Evolutionary conservation across 371 early-diverging fungal species (phyloP), one percentile per base, ranked within the genome.

Genomic region (Lichtheimia ramosa): DNA sequence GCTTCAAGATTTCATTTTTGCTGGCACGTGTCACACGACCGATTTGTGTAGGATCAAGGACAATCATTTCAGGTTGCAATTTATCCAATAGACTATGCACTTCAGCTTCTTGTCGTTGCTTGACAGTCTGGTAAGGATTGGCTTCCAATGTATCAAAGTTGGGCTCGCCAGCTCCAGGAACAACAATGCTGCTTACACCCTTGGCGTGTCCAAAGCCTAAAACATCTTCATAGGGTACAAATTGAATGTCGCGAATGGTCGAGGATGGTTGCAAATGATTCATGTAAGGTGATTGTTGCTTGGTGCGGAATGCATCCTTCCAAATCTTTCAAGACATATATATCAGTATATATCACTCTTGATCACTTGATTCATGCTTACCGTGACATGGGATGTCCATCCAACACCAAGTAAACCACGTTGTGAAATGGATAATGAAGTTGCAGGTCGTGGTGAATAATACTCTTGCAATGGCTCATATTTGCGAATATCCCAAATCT

Each of bases 181-280:
- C 83, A 23, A 98, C 83, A 27, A 99, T 70, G 62, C 87, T 91
- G 16, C 87, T 79, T 16, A 99, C 72, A 14, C 99, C 99, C 23
- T 82, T 71, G 24, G 72, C 65, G 75, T 95, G 95, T n/a, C 96
- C 98, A 56, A 92, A 66, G 10, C 94, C 96, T 14, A 99, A 86
- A 12, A 97, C 92, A 87, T 99, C 99, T 73, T 99, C 99, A 84
- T 85, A 97, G 14, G 99, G 99, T 51, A 91, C 93, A 75, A 98
- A 99, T 34, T 69, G 57, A 6, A 97, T 50, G 55, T 83, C 81
- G 15, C 71, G 59, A 8, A 96, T 73, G 2, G 73, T 46, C 0
- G 79, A 77, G 4, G 84, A 73, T 13, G 87, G 83, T 52, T 84
- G 72, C 18, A 90, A 65, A 73, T 96, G 96, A 51, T 81, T 79